These are phyloP conservation scores for Neobulgaria alba DNA, from an alignment of 2,329 filamentous ascomycete species.

Conservation along the genomic window DNA sequence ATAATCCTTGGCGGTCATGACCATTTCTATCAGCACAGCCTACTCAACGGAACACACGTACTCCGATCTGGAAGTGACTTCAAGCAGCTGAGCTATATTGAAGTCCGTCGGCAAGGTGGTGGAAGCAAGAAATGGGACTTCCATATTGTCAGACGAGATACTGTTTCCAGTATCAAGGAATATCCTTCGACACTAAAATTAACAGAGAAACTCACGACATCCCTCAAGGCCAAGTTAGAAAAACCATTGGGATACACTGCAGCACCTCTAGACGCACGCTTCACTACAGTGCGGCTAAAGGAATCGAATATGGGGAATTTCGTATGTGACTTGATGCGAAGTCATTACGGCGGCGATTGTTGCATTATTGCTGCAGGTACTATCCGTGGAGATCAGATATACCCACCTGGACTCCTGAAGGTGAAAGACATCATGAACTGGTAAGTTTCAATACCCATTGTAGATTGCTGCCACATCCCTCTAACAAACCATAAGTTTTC, in stretches of 20 bases:
- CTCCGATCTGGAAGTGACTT: constrained; percentile 12
- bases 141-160: constrained; percentile 7
- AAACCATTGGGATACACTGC: constrained; percentile 10
- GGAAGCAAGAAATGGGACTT: constrained; percentile 11
- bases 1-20: constrained; percentile 12
- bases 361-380: constrained; percentile 11
- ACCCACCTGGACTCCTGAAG: too few relatives aligned
- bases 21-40: constrained; percentile 10
- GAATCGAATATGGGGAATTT: constrained; percentile 14
- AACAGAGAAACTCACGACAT: constrained; percentile 8
- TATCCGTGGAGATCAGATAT: constrained; percentile 11
- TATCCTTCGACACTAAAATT: constrained; percentile 4
- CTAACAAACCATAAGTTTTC: too few relatives aligned
- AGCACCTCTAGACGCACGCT: constrained; percentile 10
- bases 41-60: constrained; percentile 10
- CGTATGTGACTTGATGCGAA: constrained; percentile 11
- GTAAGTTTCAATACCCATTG: too few relatives aligned
- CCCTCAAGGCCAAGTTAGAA: constrained; percentile 8
- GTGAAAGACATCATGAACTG: too few relatives aligned
- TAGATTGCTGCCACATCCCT: too few relatives aligned
- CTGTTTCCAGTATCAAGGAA: constrained; percentile 7
- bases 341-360: constrained; percentile 10
- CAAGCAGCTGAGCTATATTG: constrained; percentile 12
- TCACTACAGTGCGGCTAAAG: constrained; percentile 9
- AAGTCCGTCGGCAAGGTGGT: constrained; percentile 5